A percentile compares a stretch with the other conserved stretches of the same genome.
phyloP scores from a whole-genome alignment of 2,329 filamentous ascomycete genomes.

The Westerdykella aurantiaca region DNA sequence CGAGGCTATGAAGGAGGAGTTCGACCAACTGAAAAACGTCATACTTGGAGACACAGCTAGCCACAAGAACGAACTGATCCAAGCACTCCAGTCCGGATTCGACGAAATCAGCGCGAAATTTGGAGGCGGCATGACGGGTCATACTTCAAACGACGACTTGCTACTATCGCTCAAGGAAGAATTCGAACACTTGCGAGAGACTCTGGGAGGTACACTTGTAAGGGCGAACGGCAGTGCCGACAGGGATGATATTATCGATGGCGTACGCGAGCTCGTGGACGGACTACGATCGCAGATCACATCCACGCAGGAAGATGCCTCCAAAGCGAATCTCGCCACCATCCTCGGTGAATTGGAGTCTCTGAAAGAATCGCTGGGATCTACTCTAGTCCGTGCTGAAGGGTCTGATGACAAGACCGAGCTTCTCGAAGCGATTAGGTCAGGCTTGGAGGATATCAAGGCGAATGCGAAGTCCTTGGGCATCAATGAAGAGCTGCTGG shows the following conservation, averaged over 20 bases:
- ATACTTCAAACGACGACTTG: constrained; percentile 40
- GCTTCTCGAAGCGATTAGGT: constrained; percentile 36
- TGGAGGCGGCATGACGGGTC: constrained; percentile 25
- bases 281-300: constrained; percentile 37
- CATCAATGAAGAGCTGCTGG: constrained; percentile 47
- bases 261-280: constrained; percentile 50
- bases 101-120: constrained; percentile 45
- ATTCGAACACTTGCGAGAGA: constrained; percentile 56
- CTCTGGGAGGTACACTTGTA: constrained; percentile 49
- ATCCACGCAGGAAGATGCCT: constrained; percentile 37
- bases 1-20: constrained; percentile 72
- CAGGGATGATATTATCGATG: constrained; percentile 65
- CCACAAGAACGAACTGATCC: constrained; percentile 57
- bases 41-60: constrained; percentile 57
- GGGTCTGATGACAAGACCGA: constrained; percentile 36
- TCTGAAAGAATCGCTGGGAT: constrained; percentile 40
- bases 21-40: constrained; percentile 73
- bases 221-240: constrained; percentile 43
- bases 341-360: constrained; percentile 41
- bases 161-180: constrained; percentile 52
- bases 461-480: constrained; percentile 20
- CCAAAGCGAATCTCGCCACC: constrained; percentile 38
- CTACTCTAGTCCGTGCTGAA: constrained; percentile 37
- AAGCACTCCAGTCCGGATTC: constrained; percentile 51
- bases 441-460: constrained; percentile 37